Conservation (phyloP, 805 yeast species). For the Zygotorulaspora chibaensis region DNA sequence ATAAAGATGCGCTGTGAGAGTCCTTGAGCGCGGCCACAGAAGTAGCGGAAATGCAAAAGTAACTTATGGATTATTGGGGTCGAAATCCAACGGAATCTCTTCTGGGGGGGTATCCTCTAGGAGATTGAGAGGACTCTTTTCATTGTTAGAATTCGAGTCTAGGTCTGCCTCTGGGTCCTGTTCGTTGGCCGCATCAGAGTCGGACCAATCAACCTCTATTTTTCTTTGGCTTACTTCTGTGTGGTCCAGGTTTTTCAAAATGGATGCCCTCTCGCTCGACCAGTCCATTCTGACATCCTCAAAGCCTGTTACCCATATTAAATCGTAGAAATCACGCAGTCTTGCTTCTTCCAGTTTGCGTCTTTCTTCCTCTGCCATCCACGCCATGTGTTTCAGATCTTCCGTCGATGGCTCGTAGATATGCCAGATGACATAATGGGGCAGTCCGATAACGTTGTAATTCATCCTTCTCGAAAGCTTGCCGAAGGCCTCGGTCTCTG, state of each 20-base stretch:
- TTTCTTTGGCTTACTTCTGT: slow-evolving; percentile 33
- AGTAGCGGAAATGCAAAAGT: neutral
- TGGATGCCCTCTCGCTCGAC: slow-evolving; percentile 63
- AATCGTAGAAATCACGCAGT: slow-evolving; percentile 60
- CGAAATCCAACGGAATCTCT: slow-evolving; percentile 29
- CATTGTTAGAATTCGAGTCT: slow-evolving; percentile 1
- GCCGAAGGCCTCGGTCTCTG: slow-evolving; percentile 97
- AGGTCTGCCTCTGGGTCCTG: slow-evolving; percentile 1
- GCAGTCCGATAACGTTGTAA: slow-evolving; percentile 79
- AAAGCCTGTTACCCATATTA: slow-evolving; percentile 74
- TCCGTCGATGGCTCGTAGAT: slow-evolving; percentile 93
- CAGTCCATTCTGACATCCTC: slow-evolving; percentile 70
- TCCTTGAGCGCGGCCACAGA: no score
- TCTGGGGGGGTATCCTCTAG: slow-evolving; percentile 1
- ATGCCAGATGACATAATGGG: slow-evolving; percentile 96
- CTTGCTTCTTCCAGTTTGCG: slow-evolving; percentile 59
- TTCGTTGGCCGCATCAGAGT: slow-evolving; percentile 23
- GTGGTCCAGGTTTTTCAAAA: slow-evolving; percentile 71
- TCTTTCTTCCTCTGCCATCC: slow-evolving; percentile 80
- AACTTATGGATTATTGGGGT: slow-evolving; percentile 14
- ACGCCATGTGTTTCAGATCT: slow-evolving; percentile 81
- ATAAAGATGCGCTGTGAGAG: no score
- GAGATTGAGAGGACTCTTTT: slow-evolving; percentile 3
- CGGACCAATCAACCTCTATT: slow-evolving; percentile 66
- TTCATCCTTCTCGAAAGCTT: slow-evolving; percentile 85